Conservation (phyloP, 139 green algal species). For the Auxenochlorella pyrenoidosa region DNA sequence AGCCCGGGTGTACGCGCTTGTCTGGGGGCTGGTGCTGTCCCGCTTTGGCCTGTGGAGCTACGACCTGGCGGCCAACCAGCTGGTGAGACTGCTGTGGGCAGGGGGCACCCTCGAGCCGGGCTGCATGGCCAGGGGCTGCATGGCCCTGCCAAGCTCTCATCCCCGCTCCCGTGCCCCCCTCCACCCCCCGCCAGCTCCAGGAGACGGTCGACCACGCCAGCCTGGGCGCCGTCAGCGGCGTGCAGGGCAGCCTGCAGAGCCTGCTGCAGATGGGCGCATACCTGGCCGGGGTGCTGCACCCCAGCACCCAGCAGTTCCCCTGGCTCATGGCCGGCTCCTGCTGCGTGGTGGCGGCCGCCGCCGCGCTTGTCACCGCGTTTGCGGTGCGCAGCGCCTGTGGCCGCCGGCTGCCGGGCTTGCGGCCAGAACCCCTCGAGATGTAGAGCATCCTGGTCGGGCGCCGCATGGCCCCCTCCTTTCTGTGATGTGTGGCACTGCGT, state of each 20-base stretch:
- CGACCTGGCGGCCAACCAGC: slow-evolving; percentile 83
- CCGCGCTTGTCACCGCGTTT: slow-evolving; percentile 32
- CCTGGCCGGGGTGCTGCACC: slow-evolving; percentile 50
- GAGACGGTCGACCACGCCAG: slow-evolving; percentile 49
- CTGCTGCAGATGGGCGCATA: slow-evolving; percentile 73
- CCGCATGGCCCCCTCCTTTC: no score
- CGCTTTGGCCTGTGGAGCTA: slow-evolving; percentile 85
- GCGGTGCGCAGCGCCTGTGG: not conserved
- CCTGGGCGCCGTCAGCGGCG: slow-evolving; percentile 74
- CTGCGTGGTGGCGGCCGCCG: slow-evolving; percentile 47
- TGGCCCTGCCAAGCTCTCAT: no score
- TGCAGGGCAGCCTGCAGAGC: slow-evolving; percentile 82
- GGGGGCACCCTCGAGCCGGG: no score
- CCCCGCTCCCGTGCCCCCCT: no score
- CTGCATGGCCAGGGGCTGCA: no score
- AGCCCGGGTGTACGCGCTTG: slow-evolving; percentile 48
- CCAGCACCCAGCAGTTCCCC: slow-evolving; percentile 53
- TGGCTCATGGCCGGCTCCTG: slow-evolving; percentile 65
- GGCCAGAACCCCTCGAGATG: not conserved
- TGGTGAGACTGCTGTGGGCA: no score
- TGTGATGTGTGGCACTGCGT: no score
- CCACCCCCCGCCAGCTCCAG: no score
- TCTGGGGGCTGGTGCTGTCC: slow-evolving; percentile 71
- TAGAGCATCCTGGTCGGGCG: not conserved
- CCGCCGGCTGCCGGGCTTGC: not conserved